Base-by-base conservation (phyloP, 495 filamentous ascomycete genomes). In the Penicillium lagena region DNA sequence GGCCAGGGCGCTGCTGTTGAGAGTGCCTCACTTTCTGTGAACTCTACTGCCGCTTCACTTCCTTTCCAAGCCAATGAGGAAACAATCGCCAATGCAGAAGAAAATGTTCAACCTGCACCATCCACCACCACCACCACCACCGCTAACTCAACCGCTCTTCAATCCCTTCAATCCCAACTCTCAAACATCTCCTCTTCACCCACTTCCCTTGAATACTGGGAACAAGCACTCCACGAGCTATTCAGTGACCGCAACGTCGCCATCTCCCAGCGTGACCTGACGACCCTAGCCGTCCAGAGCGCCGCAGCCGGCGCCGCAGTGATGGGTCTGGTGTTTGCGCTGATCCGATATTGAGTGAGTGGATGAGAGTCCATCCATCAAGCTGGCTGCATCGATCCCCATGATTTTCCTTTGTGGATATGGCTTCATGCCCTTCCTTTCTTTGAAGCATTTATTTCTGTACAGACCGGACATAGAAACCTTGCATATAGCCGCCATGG, bases 211-310 rank as follows among this genome's bases (percentile, higher is more conserved):
- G 62, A 66, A 34, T 68, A 68, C 13, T 83, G 81, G 76, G 72
- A 64, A 38, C 67, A 75, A 32, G 56, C 63, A 7, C 15, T 79
- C 9, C 50, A 66, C 7, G 71, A 80, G 41, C 60, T 76, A 15
- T 78, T 85, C 68, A 94, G 87, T 65, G 83, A 90, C 29, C 73
- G 81, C 50, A 66, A 67, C 49, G 68, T 94, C 47, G 67, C 75
- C 45, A 50, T 90, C 37, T 77, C 79, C 14, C 87, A 89, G 63
- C 75, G 81, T 37, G 90, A 96, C 55, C 56, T 86, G 7, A 91
- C 89, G 3, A 64, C 81, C 27, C 66, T 85, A 44, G 81, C 80
- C 10, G 59, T 91, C 27, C 79, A 90, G 59, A 79, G 86, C 50
- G 81, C 80, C 33, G 85, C 79, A n/a, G 75, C 80, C 10, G 89